phyloP scores from a whole-genome alignment of 129 eudicot genomes.

The Gnaphalium uliginosum region DNA sequence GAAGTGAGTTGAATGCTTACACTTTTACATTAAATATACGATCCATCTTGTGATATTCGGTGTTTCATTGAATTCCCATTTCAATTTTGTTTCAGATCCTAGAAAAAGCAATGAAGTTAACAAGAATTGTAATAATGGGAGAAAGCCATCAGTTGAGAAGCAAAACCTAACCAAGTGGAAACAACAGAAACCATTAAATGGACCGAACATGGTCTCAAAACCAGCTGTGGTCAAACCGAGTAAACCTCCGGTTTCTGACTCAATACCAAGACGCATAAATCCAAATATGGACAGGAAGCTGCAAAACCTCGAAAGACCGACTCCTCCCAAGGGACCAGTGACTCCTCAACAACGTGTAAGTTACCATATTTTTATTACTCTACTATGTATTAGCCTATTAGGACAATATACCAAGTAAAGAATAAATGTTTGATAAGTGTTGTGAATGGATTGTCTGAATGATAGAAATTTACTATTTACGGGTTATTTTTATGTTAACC shows the following conservation, averaged over 20 bases:
- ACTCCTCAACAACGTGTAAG: slow-evolving; percentile 50
- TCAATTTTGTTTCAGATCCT: slow-evolving; percentile 71
- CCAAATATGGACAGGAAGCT: slow-evolving; percentile 41
- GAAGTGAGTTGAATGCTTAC: slow-evolving; percentile 66
- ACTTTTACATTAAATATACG: neutral
- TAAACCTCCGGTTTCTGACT: slow-evolving; percentile 41
- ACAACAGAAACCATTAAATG: slow-evolving; percentile 34
- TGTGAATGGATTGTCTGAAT: neutral
- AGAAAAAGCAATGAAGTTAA: slow-evolving; percentile 51
- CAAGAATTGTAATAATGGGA: slow-evolving; percentile 49
- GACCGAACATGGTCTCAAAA: slow-evolving; percentile 32
- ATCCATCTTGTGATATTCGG: slow-evolving; percentile 31
- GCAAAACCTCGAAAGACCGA: slow-evolving; percentile 38
- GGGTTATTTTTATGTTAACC: neutral
- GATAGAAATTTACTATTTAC: neutral
- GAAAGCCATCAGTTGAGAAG: slow-evolving; percentile 46
- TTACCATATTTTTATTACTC: neutral
- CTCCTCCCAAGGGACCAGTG: slow-evolving; percentile 42
- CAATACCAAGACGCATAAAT: slow-evolving; percentile 49
- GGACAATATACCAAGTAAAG: neutral
- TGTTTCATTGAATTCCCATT: slow-evolving; percentile 47
- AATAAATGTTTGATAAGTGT: neutral
- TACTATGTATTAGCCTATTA: too few relatives aligned
- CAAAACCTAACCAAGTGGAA: slow-evolving; percentile 38
- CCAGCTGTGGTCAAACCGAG: slow-evolving; percentile 40